phyloP scores from a whole-genome alignment of 179 eudicot genomes.

The Spinacia oleracea region DNA sequence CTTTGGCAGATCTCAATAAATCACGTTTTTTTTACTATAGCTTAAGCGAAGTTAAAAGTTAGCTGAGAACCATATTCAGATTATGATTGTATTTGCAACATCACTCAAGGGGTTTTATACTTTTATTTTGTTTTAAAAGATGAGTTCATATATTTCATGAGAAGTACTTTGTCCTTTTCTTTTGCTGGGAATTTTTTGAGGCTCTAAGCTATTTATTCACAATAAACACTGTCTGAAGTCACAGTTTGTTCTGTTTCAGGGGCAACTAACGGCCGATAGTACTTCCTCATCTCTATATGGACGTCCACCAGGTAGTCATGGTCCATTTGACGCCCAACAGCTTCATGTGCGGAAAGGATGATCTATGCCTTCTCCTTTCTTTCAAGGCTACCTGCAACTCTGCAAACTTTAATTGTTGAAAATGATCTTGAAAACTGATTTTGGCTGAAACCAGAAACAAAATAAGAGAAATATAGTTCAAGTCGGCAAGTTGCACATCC shows the following conservation, averaged over 20 bases:
- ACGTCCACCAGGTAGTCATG: slow-evolving; percentile 32
- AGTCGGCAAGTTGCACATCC: not conserved
- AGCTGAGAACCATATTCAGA: not conserved
- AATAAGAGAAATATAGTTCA: not conserved
- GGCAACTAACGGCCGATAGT: slow-evolving; percentile 17
- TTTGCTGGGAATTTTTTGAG: not conserved
- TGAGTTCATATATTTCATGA: not conserved
- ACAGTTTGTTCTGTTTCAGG: slow-evolving; percentile 28
- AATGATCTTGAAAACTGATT: not conserved
- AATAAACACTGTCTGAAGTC: not conserved
- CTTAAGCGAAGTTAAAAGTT: not conserved
- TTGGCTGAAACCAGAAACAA: not conserved
- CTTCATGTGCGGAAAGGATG: slow-evolving; percentile 21
- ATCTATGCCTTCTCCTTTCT: not conserved
- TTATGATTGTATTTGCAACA: not conserved
- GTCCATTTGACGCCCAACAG: slow-evolving; percentile 32
- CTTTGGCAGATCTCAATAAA: not conserved
- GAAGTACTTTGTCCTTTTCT: not conserved
- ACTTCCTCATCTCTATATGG: slow-evolving; percentile 27
- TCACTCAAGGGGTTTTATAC: not conserved
- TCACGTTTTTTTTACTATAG: not conserved
- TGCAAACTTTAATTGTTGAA: not conserved
- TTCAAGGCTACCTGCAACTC: not conserved
- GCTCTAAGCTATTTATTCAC: not conserved
- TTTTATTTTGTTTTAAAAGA: not conserved